Percentiles rank a stretch among this genome's conserved stretches.
Conservation (phyloP, 768 basidiomycete species). For the Termitomyces sp. region DNA sequence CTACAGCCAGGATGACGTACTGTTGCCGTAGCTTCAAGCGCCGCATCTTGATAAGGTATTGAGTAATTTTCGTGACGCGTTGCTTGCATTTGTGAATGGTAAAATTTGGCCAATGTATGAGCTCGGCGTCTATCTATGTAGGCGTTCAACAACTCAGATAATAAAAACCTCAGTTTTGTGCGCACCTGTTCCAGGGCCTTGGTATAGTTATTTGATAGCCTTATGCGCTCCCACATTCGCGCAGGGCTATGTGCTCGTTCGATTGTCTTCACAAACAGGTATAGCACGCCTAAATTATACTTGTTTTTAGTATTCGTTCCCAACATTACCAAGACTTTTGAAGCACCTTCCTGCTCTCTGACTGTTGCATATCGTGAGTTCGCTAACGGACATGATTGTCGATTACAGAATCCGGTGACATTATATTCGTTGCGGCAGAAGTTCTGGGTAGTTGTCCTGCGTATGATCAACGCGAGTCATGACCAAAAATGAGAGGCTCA, state of each 20-base stretch:
- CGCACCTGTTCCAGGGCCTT: constrained; percentile 91
- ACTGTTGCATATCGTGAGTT: constrained; percentile 99
- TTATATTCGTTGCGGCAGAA: constrained; percentile 99
- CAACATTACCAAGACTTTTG: background rate
- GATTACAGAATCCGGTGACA: constrained; percentile 90
- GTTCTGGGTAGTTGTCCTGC: constrained; percentile 90
- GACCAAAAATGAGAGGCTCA: constrained; percentile 35
- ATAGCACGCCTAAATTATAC: constrained; percentile 60
- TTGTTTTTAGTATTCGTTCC: background rate
- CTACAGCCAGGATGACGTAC: constrained; percentile 40
- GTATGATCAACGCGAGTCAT: constrained; percentile 7
- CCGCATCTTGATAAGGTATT: constrained; percentile 98
- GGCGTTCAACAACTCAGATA: background rate
- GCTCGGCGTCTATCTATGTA: constrained; percentile 86
- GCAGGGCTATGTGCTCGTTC: constrained; percentile 96
- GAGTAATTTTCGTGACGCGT: constrained; percentile 96
- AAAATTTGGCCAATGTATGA: constrained; percentile 99
- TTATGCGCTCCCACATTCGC: constrained; percentile 97
- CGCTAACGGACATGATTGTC: constrained; percentile 96
- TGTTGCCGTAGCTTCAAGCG: constrained; percentile 81
- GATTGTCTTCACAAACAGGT: constrained; percentile 96
- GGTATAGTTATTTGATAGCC: constrained; percentile 89
- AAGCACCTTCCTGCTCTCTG: constrained; percentile 85
- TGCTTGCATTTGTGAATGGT: constrained; percentile 99
- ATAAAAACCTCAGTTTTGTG: background rate